A percentile compares a stretch with the other conserved stretches of the same genome.
These are phyloP conservation scores for Rutstroemia sp. DNA, from an alignment of 2,329 filamentous ascomycete genomes.

Conservation along the genomic window DNA sequence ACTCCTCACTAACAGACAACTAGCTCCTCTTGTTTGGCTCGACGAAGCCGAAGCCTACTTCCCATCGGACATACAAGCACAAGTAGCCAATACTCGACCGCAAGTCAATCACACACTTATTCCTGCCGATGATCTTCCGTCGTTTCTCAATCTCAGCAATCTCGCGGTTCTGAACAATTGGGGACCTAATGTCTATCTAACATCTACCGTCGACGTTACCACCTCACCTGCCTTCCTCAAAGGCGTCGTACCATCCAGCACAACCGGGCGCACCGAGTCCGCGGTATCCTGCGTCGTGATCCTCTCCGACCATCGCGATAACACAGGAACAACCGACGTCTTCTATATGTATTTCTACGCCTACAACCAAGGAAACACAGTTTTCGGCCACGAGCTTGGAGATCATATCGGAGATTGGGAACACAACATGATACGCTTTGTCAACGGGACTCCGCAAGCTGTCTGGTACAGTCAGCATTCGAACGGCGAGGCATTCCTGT, in stretches of 20 bases:
- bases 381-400: conserved; percentile 26
- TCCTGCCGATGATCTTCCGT: conserved; percentile 25
- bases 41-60: conserved; percentile 40
- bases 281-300: conserved; percentile 47
- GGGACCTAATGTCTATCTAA: conserved; percentile 38
- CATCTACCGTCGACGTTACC: conserved; percentile 40
- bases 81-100: conserved; percentile 39
- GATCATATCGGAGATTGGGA: conserved; percentile 60
- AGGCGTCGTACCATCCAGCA: conserved; percentile 44
- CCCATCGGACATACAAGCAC: conserved; percentile 40
- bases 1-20: background rate
- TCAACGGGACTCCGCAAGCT: conserved; percentile 43
- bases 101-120: conserved; percentile 37
- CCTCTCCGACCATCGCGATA: conserved; percentile 45
- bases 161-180: conserved; percentile 39
- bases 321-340: conserved; percentile 33
- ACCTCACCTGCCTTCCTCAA: conserved; percentile 39
- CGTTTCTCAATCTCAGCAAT: conserved; percentile 39
- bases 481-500: conserved; percentile 56
- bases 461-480: conserved; percentile 59
- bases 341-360: conserved; percentile 33
- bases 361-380: conserved; percentile 28
- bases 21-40: conserved; percentile 45
- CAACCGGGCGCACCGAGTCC: conserved; percentile 40
- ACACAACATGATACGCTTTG: conserved; percentile 60